Evolutionary conservation across 176 grass and related monocot species (phyloP).

Genomic region (Thalia dealbata): DNA sequence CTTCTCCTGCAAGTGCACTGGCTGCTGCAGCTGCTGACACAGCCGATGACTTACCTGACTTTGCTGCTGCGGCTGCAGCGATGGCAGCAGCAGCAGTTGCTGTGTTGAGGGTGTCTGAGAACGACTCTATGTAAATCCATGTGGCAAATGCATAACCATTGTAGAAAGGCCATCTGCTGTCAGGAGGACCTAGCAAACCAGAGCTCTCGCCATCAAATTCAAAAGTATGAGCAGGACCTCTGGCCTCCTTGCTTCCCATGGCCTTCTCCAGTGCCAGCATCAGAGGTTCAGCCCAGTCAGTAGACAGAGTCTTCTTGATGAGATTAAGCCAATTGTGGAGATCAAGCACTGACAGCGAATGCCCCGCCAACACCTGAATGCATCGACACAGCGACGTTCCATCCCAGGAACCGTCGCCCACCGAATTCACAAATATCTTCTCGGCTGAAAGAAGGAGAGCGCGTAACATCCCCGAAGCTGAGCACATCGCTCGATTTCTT

Average conservation of each 20-base stretch:
- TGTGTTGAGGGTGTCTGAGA: constrained; percentile 85
- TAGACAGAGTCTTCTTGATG: constrained; percentile 49
- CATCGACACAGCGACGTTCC: constrained; percentile 49
- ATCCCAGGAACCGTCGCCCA: constrained; percentile 43
- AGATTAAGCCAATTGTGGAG: constrained; percentile 66
- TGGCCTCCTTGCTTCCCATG: constrained; percentile 54
- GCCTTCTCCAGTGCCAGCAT: constrained; percentile 71
- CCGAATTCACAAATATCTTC: constrained; percentile 43
- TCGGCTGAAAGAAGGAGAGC: constrained; percentile 55
- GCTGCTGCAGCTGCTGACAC: constrained; percentile 92
- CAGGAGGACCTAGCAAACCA: constrained; percentile 72
- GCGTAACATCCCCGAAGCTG: constrained; percentile 49
- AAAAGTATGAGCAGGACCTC: constrained; percentile 59
- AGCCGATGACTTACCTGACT: constrained; percentile 88
- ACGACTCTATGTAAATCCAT: constrained; percentile 96
- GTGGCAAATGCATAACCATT: constrained; percentile 93
- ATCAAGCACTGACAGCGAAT: constrained; percentile 61
- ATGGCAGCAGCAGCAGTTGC: constrained; percentile 93
- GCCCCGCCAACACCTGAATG: constrained; percentile 69
- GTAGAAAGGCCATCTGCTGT: constrained; percentile 89
- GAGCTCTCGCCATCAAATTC: constrained; percentile 98
- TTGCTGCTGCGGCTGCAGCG: constrained; percentile 69
- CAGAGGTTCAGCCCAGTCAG: constrained; percentile 51
- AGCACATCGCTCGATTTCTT: constrained; percentile 90
- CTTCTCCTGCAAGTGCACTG: constrained; percentile 90